phyloP scores from a whole-genome alignment of 2,329 filamentous ascomycete species.

The Colletotrichum viniferum region DNA sequence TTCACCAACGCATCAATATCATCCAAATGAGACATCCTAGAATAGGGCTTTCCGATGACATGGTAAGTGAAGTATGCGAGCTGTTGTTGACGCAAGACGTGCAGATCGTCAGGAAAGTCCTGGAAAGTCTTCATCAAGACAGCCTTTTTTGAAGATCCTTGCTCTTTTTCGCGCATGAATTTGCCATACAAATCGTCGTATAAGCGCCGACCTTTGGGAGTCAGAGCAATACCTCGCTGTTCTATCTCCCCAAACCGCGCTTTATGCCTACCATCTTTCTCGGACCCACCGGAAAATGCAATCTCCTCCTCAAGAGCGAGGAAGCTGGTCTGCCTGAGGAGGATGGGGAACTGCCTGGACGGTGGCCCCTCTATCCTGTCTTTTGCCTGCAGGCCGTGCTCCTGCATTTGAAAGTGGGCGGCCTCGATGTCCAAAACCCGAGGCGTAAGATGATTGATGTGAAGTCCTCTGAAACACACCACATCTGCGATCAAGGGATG shows the following conservation, averaged over 20 bases:
- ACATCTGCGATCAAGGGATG: conserved; percentile 54
- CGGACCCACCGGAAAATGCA: conserved; percentile 34
- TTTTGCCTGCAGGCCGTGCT: conserved; percentile 46
- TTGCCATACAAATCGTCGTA: conserved; percentile 47
- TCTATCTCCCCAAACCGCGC: conserved; percentile 59
- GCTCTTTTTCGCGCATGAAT: conserved; percentile 19
- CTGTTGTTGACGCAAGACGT: conserved; percentile 32
- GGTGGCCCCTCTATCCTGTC: conserved; percentile 56
- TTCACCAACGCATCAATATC: conserved; percentile 35
- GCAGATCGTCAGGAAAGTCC: conserved; percentile 46
- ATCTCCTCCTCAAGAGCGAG: conserved; percentile 53
- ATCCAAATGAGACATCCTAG: not conserved
- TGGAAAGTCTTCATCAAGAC: conserved; percentile 32
- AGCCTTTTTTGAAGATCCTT: not conserved
- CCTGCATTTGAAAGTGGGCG: conserved; percentile 46
- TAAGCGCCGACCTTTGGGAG: conserved; percentile 43
- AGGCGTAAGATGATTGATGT: conserved; percentile 60
- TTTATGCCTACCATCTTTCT: conserved; percentile 41
- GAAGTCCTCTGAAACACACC: conserved; percentile 41
- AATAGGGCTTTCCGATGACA: not conserved
- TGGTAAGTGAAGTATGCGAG: conserved; percentile 45
- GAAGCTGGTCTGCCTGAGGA: conserved; percentile 59
- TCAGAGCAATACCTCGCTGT: conserved; percentile 54
- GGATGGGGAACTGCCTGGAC: conserved; percentile 43
- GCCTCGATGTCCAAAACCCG: conserved; percentile 52